A percentile compares a stretch with the other conserved stretches of the same genome.
These are phyloP conservation scores for Malus asiatica DNA, from an alignment of 306 rosid genomes.

Conservation along the genomic window DNA sequence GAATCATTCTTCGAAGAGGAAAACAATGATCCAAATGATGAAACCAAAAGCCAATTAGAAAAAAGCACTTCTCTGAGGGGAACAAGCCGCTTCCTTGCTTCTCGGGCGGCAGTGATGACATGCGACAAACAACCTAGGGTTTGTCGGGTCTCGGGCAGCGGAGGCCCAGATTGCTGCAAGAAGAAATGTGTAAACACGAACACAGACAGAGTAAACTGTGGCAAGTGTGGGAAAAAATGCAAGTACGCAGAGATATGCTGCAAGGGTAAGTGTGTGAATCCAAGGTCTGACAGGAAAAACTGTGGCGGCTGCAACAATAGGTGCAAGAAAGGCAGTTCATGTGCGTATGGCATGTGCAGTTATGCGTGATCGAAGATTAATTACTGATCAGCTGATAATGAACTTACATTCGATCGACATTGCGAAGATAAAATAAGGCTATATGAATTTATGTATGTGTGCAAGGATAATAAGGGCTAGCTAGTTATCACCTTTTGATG, in stretches of 20 bases:
- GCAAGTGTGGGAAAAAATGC: constrained; percentile 7
- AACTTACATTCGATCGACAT: no score
- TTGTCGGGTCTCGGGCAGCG: background rate
- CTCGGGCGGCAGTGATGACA: background rate
- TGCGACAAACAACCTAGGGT: background rate
- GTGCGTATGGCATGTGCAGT: background rate
- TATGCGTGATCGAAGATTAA: background rate
- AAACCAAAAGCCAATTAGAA: background rate
- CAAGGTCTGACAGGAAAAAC: background rate
- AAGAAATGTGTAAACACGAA: background rate
- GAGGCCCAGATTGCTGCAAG: background rate
- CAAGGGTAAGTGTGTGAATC: background rate
- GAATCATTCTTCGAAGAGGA: background rate
- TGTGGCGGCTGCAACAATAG: constrained; percentile 1
- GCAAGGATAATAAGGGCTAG: no score
- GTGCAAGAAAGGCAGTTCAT: background rate
- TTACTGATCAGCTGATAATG: no score
- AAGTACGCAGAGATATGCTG: constrained; percentile 1
- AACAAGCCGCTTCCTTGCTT: constrained; percentile 11
- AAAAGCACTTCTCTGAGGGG: constrained; percentile 16
- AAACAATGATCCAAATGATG: background rate
- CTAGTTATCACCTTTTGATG: no score
- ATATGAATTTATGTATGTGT: no score
- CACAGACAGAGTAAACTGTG: background rate
- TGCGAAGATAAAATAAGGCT: no score